phyloP scores from a whole-genome alignment of 306 rosid genomes.

The Cicer cuneatum region DNA sequence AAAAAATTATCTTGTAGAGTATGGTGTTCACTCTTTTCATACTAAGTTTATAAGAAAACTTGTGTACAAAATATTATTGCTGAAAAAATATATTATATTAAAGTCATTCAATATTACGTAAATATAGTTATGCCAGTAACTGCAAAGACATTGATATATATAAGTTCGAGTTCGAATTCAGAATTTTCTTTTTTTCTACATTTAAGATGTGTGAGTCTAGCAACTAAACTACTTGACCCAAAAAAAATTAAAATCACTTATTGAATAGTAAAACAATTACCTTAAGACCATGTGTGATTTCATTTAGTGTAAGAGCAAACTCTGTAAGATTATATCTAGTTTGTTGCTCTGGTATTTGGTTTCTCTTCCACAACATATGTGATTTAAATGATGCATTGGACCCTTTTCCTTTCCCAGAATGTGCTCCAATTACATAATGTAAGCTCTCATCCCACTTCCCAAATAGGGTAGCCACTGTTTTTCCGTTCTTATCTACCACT shows the following conservation, averaged over 20 bases:
- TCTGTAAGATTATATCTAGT: constrained; percentile 84
- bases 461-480: constrained; percentile 69
- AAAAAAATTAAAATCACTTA: neutral
- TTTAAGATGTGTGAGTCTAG: too few relatives aligned
- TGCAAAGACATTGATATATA: too few relatives aligned
- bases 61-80: neutral
- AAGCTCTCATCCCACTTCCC: constrained; percentile 97
- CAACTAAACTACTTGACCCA: too few relatives aligned
- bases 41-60: neutral
- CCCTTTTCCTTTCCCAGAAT: constrained; percentile 72
- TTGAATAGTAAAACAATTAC: constrained; percentile 43
- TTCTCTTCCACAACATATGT: constrained; percentile 70
- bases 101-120: too few relatives aligned
- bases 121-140: too few relatives aligned
- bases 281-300: constrained; percentile 76
- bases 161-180: too few relatives aligned
- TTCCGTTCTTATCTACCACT: constrained; percentile 83
- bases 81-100: neutral
- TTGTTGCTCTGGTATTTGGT: constrained; percentile 56
- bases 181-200: too few relatives aligned
- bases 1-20: neutral
- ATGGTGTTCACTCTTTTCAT: too few relatives aligned
- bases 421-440: constrained; percentile 68
- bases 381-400: constrained; percentile 60
- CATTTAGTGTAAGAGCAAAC: constrained; percentile 82